These are phyloP conservation scores for Kwoniella sp. DNA, from an alignment of 768 basidiomycete species.

Conservation along the genomic window DNA sequence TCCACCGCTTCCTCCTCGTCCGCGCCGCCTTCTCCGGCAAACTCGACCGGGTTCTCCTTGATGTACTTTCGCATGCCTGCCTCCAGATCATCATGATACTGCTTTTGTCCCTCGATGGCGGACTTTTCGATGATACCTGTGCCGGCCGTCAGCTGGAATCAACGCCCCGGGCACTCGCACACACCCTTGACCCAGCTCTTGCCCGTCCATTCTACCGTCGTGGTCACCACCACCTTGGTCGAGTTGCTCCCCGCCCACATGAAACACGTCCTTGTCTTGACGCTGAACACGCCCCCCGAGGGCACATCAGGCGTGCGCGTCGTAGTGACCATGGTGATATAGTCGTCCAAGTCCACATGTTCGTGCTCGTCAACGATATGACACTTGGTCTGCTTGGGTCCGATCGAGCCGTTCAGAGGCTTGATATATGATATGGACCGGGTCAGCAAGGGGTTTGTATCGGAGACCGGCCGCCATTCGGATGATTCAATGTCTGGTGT, in stretches of 20 bases:
- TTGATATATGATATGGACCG: conserved; percentile 97
- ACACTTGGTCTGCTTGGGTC: conserved; percentile 93
- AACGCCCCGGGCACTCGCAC: conserved; percentile 9
- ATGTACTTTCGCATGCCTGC: conserved; percentile 83
- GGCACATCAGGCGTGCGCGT: conserved; percentile 93
- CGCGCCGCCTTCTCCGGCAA: conserved; percentile 64
- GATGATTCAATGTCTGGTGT: conserved; percentile 88
- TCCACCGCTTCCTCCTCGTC: conserved; percentile 33
- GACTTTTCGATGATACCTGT: conserved; percentile 89
- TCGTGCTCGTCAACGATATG: conserved; percentile 83
- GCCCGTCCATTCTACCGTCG: conserved; percentile 92
- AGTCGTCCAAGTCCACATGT: conserved; percentile 76
- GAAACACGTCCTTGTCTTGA: conserved; percentile 90
- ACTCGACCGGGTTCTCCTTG: conserved; percentile 80
- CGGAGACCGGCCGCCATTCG: conserved; percentile 76
- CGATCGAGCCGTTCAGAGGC: conserved; percentile 77
- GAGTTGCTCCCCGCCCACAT: conserved; percentile 83
- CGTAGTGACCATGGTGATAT: conserved; percentile 75
- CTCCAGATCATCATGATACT: conserved; percentile 77
- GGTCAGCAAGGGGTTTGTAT: conserved; percentile 62
- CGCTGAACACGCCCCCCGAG: conserved; percentile 82
- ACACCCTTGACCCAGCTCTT: conserved; percentile 92
- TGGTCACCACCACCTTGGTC: conserved; percentile 77
- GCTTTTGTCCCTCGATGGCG: conserved; percentile 84
- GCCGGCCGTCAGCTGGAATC: neutral